Percentiles rank a stretch among this genome's conserved stretches.
Evolutionary conservation across 2,329 filamentous ascomycete genomes (phyloP).

Genomic region (Arthroderma sp.): DNA sequence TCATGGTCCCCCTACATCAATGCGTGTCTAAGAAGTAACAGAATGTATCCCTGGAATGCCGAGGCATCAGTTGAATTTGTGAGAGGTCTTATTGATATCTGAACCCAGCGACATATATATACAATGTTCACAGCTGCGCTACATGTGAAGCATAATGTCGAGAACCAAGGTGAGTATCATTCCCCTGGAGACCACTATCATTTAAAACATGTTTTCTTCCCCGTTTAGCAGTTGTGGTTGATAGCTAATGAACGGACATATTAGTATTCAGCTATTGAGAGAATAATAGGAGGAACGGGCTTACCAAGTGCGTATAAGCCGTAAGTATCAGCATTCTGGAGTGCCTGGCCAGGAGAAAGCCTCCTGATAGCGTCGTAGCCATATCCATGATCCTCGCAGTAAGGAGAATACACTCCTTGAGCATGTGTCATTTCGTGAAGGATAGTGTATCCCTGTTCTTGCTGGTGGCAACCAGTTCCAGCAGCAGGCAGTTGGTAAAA

Average conservation of each 20-base stretch:
- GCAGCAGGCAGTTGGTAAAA: constrained; percentile 42
- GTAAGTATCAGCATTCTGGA: constrained; percentile 54
- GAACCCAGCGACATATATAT: no score
- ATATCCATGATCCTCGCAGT: constrained; percentile 47
- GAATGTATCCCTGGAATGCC: no score
- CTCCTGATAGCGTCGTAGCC: constrained; percentile 39
- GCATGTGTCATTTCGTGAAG: constrained; percentile 55
- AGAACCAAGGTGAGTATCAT: no score
- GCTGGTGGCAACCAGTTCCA: constrained; percentile 42
- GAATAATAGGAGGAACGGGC: not conserved
- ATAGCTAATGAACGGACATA: not conserved
- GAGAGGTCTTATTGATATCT: no score
- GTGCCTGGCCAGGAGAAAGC: constrained; percentile 37
- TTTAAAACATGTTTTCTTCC: no score
- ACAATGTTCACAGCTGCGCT: no score
- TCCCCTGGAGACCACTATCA: no score
- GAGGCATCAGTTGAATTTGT: no score
- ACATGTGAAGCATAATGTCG: no score
- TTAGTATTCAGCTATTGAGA: not conserved
- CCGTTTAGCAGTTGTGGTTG: not conserved
- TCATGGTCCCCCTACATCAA: no score
- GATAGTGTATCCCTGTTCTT: constrained; percentile 53
- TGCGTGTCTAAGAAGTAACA: no score
- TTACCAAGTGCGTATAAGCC: constrained; percentile 40
- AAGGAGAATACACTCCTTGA: constrained; percentile 38